These are phyloP conservation scores for Elaeis guineensis DNA, from an alignment of 176 grass and related monocot species.

Conservation along the genomic window DNA sequence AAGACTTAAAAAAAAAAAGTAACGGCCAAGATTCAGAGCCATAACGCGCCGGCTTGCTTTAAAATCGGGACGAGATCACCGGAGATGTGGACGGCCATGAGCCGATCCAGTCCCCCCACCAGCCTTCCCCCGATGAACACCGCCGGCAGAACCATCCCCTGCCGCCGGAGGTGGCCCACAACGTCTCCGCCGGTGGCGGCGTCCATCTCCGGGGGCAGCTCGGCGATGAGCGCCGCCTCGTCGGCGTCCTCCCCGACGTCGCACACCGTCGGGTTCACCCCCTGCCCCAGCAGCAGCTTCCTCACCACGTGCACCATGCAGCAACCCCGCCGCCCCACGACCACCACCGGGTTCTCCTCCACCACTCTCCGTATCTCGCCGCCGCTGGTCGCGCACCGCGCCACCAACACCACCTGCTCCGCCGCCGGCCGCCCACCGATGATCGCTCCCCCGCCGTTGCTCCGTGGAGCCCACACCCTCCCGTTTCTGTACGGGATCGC, in stretches of 20 bases:
- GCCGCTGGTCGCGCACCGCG: neutral
- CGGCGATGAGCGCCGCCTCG: constrained; percentile 25
- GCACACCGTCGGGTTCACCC: constrained; percentile 70
- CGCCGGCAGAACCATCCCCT: constrained; percentile 28
- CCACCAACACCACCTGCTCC: neutral
- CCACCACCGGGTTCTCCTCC: constrained; percentile 64
- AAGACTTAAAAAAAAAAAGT: too few relatives aligned
- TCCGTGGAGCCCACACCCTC: constrained; percentile 10
- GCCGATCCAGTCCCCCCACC: constrained; percentile 60
- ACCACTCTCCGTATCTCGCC: constrained; percentile 28
- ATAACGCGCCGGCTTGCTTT: constrained; percentile 79
- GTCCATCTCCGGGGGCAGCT: neutral
- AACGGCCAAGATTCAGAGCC: constrained; percentile 34
- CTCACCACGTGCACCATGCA: constrained; percentile 87
- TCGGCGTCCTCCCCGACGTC: constrained; percentile 60
- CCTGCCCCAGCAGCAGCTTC: constrained; percentile 73
- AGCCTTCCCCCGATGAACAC: constrained; percentile 85
- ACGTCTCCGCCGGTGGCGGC: neutral
- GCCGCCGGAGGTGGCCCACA: neutral
- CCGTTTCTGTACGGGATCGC: constrained; percentile 65
- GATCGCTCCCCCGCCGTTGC: neutral
- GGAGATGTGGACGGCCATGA: constrained; percentile 92
- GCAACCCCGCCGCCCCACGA: constrained; percentile 67
- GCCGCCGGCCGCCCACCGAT: neutral
- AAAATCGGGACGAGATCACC: constrained; percentile 97